A percentile compares a stretch with the other conserved stretches of the same genome.
Conservation (phyloP, 2,329 filamentous ascomycete genomes). For the Metarhizium anisopliae region DNA sequence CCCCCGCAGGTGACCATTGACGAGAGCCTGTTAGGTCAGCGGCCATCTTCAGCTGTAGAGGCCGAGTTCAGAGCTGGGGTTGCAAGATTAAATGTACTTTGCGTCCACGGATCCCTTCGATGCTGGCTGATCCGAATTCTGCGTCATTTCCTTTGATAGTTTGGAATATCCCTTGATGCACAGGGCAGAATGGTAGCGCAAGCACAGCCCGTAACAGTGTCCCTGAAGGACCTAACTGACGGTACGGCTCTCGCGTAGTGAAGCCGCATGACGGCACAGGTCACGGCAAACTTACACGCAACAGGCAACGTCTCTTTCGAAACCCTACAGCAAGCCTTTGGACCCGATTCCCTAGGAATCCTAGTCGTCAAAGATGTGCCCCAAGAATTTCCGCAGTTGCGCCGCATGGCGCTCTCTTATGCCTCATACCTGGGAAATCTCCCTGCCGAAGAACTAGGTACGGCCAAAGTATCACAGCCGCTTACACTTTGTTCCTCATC, state of each 20-base stretch:
- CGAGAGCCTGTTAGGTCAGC: no score
- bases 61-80: neutral
- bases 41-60: no score
- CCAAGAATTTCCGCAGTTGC: constrained; percentile 58
- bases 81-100: neutral
- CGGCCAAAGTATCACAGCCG: neutral
- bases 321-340: constrained; percentile 71
- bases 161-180: neutral
- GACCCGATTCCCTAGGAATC: constrained; percentile 82
- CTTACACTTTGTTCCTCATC: neutral
- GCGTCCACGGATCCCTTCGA: neutral
- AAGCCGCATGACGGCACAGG: constrained; percentile 4
- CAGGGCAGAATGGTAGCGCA: constrained; percentile 31
- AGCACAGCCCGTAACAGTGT: constrained; percentile 51
- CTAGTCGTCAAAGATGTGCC: constrained; percentile 87
- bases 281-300: constrained; percentile 4
- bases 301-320: constrained; percentile 59
- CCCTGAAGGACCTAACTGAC: constrained; percentile 49
- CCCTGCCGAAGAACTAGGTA: constrained; percentile 61
- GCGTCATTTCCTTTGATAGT: neutral
- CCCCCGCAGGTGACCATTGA: neutral
- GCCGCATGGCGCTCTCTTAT: constrained; percentile 70
- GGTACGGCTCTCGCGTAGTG: constrained; percentile 30
- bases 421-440: constrained; percentile 84
- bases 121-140: neutral